Conservation (phyloP, 495 filamentous ascomycete genomes). For the Annulohypoxylon bovei region DNA sequence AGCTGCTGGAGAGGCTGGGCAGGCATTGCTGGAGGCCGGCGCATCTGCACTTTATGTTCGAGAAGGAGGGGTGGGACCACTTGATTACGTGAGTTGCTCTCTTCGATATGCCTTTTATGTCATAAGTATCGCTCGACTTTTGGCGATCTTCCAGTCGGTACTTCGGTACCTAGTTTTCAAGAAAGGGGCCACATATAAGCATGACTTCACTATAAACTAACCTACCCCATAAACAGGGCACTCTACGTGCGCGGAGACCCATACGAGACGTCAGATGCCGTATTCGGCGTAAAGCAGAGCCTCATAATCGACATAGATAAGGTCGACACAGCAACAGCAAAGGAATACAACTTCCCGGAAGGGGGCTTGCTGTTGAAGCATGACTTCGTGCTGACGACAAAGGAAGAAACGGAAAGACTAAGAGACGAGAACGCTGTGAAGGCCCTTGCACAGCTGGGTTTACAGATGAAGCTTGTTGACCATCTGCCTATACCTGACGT, state of each 20-base stretch:
- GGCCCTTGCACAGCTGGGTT: conserved; percentile 75
- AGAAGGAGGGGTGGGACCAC: conserved; percentile 82
- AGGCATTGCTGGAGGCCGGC: conserved; percentile 85
- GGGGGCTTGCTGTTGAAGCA: conserved; percentile 72
- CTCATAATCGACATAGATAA: conserved; percentile 77
- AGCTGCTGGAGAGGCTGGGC: conserved; percentile 73
- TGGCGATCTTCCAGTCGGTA: neutral
- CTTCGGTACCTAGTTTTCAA: neutral
- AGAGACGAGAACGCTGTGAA: conserved; percentile 75
- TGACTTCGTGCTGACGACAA: conserved; percentile 78
- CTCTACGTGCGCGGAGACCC: conserved; percentile 86
- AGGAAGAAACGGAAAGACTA: conserved; percentile 75
- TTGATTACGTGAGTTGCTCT: conserved; percentile 77
- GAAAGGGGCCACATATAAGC: no score
- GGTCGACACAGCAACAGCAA: conserved; percentile 66
- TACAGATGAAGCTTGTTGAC: conserved; percentile 80
- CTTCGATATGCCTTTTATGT: neutral
- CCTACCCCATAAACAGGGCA: conserved; percentile 58
- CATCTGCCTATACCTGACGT: conserved; percentile 79
- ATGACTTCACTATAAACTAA: neutral
- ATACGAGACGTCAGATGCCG: conserved; percentile 90
- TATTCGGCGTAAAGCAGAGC: conserved; percentile 91
- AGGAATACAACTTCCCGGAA: conserved; percentile 74
- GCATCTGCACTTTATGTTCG: conserved; percentile 97
- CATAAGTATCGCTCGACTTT: neutral